Evolutionary conservation across 192 early-diverging fungal genomes (phyloP).

Genomic region (Spinellus fusiger): DNA sequence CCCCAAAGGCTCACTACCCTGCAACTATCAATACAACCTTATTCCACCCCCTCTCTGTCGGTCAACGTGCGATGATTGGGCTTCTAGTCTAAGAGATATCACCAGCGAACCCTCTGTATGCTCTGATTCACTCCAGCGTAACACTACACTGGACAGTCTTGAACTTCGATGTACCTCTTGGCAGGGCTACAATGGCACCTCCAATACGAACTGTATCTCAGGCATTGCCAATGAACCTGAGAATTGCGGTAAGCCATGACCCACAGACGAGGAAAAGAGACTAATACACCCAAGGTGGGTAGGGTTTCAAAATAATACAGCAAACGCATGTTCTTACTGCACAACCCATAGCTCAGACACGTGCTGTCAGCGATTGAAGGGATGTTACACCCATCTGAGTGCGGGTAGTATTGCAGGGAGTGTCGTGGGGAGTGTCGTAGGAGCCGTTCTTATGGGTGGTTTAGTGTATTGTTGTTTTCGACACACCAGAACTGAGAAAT

Average conservation of each 20-base stretch:
- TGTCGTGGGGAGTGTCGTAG: slow-evolving; percentile 1
- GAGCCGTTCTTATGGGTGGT: too few relatives aligned
- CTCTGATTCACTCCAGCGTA: neutral
- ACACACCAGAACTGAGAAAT: too few relatives aligned
- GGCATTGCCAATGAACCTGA: slow-evolving; percentile 25
- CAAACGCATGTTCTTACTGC: slow-evolving; percentile 9
- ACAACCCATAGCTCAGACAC: neutral
- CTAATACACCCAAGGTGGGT: neutral
- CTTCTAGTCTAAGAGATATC: neutral
- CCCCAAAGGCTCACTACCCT: slow-evolving; percentile 5
- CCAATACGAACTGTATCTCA: slow-evolving; percentile 9
- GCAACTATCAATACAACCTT: slow-evolving; percentile 12
- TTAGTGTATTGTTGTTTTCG: too few relatives aligned
- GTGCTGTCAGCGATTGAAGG: slow-evolving; percentile 2
- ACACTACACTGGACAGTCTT: neutral
- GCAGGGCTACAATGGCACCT: slow-evolving; percentile 14
- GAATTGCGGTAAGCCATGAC: slow-evolving; percentile 17
- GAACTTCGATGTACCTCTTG: slow-evolving; percentile 3
- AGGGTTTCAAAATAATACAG: slow-evolving; percentile 1
- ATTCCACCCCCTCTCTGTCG: slow-evolving; percentile 20
- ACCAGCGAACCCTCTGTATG: neutral
- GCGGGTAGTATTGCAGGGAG: slow-evolving; percentile 17
- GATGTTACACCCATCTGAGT: neutral
- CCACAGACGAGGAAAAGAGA: neutral
- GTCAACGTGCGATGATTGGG: slow-evolving; percentile 14